Evolutionary conservation across 768 basidiomycete species (phyloP).

Genomic region (Boletus vermiculosoides): DNA sequence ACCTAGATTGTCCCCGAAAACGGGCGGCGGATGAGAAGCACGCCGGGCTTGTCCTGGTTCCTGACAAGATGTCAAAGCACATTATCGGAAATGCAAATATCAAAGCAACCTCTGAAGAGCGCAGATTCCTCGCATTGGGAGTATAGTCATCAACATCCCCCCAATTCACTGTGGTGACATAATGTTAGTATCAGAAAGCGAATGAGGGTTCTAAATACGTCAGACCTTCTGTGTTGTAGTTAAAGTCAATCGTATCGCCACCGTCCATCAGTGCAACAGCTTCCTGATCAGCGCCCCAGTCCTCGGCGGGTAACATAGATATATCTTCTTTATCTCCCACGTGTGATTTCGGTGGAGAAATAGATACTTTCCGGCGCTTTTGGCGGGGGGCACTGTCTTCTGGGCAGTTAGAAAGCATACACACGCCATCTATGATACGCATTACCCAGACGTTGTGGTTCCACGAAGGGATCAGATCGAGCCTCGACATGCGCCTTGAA

Average conservation of each 20-base stretch:
- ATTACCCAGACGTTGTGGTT: slow-evolving; percentile 13
- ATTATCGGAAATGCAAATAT: neutral
- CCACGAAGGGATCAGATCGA: slow-evolving; percentile 37
- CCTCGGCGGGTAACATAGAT: neutral
- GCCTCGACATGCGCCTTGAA: slow-evolving; percentile 71
- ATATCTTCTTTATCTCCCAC: neutral
- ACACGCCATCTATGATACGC: neutral
- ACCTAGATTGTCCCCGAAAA: slow-evolving; percentile 49
- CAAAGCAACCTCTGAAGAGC: slow-evolving; percentile 62
- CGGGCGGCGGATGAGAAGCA: slow-evolving; percentile 56
- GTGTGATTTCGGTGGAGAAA: neutral
- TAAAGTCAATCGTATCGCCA: slow-evolving; percentile 22
- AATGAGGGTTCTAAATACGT: neutral
- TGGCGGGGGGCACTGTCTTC: slow-evolving; percentile 40
- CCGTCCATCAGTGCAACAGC: slow-evolving; percentile 3
- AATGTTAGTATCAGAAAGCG: slow-evolving; percentile 7
- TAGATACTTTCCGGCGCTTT: slow-evolving; percentile 48
- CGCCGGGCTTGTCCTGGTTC: slow-evolving; percentile 85
- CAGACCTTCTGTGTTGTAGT: slow-evolving; percentile 27
- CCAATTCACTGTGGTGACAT: slow-evolving; percentile 24
- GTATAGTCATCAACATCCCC: slow-evolving; percentile 16
- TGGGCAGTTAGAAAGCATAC: slow-evolving; percentile 3
- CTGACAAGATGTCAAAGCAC: slow-evolving; percentile 38
- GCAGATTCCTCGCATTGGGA: slow-evolving; percentile 27
- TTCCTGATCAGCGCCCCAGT: slow-evolving; percentile 17